Base-by-base conservation (phyloP, 495 filamentous ascomycete genomes). In the Hypoxylon trugodes region DNA sequence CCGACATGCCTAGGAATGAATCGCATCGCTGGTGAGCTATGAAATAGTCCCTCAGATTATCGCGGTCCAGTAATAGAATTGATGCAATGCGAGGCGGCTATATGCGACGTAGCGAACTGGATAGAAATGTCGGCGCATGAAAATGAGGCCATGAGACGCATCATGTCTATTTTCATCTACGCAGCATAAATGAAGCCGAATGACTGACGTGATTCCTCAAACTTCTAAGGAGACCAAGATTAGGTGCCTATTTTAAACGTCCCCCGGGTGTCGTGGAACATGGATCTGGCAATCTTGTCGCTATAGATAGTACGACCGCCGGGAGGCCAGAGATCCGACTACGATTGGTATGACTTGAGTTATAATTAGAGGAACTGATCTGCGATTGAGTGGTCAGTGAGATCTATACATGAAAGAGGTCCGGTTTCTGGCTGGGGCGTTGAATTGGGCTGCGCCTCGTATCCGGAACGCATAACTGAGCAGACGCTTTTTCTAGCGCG, bases 291-390 rank as follows among this genome's bases (percentile, higher is more conserved):
- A 43, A 26, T 42, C n/a, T 2, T 49, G 35, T 49, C 9, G 22
- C 55, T 59, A 50, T 35, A 35, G 5, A 50, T 59, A 59, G 55
- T 19, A 49, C 55, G 26, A 19, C n/a, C 16, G 43, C 43, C 55
- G 55, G 55, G 36, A 59, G 9, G 19, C 6, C 6, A 50, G 26
- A 26, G 45, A 59, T 50, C 55, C 55, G 55, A 46, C 19, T 49
- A 28, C 21, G 26, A 32, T 25, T 25, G n/a, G 43, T 40, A 48
- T 12, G 24, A 48, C 21, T 12, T 36, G 43, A 40, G 35, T 59
- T 1, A 6, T 50, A 59, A 42, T 43, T 43, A 43, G 43, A 43
- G 45, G 35, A 26, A 13, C 12, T 15, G 0, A 1, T 13, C 16
- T 13, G 54, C 45, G 15, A 32, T 50, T 15, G 45, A 51, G n/a